A percentile compares a stretch with the other conserved stretches of the same genome.
Conservation (phyloP, 1,284 basidiomycete species). For the Athelia psychrophila region DNA sequence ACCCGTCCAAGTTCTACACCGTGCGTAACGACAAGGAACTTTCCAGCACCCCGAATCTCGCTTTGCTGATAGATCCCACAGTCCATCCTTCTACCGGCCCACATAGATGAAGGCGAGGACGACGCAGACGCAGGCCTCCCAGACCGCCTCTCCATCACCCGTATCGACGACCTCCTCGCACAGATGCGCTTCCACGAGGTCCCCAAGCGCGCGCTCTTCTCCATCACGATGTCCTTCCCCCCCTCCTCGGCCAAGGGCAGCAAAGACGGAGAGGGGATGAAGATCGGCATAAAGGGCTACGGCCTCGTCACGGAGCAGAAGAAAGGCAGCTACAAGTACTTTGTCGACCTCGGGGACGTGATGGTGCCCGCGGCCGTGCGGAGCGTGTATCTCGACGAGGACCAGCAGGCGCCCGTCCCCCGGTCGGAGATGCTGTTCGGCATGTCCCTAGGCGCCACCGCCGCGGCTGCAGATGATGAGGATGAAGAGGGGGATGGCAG, state of each 20-base stretch:
- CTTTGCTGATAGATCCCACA: constrained; percentile 20
- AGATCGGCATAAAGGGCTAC: constrained; percentile 93
- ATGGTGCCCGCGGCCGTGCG: constrained; percentile 72
- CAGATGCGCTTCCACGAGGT: constrained; percentile 86
- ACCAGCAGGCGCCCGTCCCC: constrained; percentile 55
- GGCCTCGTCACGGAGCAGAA: constrained; percentile 83
- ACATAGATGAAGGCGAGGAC: constrained; percentile 39
- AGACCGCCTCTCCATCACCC: constrained; percentile 65
- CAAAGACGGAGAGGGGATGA: constrained; percentile 68
- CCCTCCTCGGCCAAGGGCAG: constrained; percentile 81
- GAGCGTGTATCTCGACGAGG: constrained; percentile 78
- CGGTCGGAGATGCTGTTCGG: constrained; percentile 61
- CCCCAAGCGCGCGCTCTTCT: constrained; percentile 87
- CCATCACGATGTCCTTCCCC: constrained; percentile 47
- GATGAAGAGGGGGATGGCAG: constrained; percentile 28
- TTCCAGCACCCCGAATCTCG: constrained; percentile 1
- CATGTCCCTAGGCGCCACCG: constrained; percentile 50
- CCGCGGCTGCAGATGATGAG: constrained; percentile 41
- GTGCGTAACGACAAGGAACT: constrained; percentile 41
- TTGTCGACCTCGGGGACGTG: constrained; percentile 73
- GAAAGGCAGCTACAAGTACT: constrained; percentile 78
- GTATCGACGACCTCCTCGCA: constrained; percentile 76
- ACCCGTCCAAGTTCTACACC: constrained; percentile 80
- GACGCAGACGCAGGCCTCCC: constrained; percentile 49
- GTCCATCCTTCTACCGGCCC: constrained; percentile 61